These are phyloP conservation scores for Magnolia kwangsiensis DNA, from an alignment of 164 flowering plant species.

Conservation along the genomic window DNA sequence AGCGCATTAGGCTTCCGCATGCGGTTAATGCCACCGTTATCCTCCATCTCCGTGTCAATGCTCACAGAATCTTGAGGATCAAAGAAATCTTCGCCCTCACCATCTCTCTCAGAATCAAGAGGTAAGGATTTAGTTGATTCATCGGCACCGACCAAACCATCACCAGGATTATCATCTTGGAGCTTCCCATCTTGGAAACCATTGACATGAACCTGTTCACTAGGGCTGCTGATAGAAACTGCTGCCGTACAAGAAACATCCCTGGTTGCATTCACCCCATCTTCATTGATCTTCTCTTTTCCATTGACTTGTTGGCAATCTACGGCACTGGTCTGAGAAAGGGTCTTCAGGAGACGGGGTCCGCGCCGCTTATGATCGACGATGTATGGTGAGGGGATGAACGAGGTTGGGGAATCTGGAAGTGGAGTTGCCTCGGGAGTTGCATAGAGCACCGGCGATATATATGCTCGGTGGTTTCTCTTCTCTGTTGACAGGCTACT, in stretches of 20 bases:
- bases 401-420: slow-evolving; percentile 81
- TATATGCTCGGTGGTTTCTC: slow-evolving; percentile 34
- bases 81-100: slow-evolving; percentile 52
- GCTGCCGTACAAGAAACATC: slow-evolving; percentile 10
- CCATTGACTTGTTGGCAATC: slow-evolving; percentile 14
- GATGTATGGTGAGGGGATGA: slow-evolving; percentile 75
- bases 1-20: slow-evolving; percentile 34
- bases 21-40: slow-evolving; percentile 36
- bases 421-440: slow-evolving; percentile 74
- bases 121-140: slow-evolving; percentile 17
- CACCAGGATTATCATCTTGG: slow-evolving; percentile 10
- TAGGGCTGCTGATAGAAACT: background rate
- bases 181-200: slow-evolving; percentile 18
- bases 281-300: slow-evolving; percentile 20
- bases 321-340: slow-evolving; percentile 26
- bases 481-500: slow-evolving; percentile 7
- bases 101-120: slow-evolving; percentile 23
- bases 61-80: slow-evolving; percentile 71
- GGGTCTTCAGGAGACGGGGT: slow-evolving; percentile 14
- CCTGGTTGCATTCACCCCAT: background rate
- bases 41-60: slow-evolving; percentile 45
- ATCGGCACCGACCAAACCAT: slow-evolving; percentile 13
- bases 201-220: slow-evolving; percentile 15
- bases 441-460: slow-evolving; percentile 66
- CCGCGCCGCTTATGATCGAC: slow-evolving; percentile 72